Conservation (phyloP, 2,329 filamentous ascomycete genomes). For the Pseudogymnoascus sp. region DNA sequence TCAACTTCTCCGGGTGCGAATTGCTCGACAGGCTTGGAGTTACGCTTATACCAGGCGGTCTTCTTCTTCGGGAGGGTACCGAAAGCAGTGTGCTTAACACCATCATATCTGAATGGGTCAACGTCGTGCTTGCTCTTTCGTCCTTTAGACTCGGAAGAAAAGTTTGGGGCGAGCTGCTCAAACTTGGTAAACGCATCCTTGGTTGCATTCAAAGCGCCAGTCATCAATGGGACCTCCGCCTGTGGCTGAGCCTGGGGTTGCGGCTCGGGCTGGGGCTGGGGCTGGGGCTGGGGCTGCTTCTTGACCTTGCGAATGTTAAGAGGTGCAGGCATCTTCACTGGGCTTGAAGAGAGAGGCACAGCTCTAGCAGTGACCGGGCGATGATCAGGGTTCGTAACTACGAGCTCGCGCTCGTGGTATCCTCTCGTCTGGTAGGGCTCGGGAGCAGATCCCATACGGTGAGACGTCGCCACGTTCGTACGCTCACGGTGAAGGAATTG, state of each 20-base stretch:
- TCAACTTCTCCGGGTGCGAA: not conserved
- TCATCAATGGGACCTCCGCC: slow-evolving; percentile 12
- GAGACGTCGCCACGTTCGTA: slow-evolving; percentile 13
- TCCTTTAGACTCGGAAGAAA: not conserved
- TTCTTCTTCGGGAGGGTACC: slow-evolving; percentile 24
- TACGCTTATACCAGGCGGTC: slow-evolving; percentile 27
- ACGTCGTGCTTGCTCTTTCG: slow-evolving; percentile 16
- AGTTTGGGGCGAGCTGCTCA: not conserved
- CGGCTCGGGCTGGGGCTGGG: not conserved
- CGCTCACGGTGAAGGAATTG: slow-evolving; percentile 12
- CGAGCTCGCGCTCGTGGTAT: slow-evolving; percentile 10
- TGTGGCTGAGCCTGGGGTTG: not conserved
- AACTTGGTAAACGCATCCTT: not conserved
- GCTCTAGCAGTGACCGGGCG: not conserved
- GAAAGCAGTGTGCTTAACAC: slow-evolving; percentile 7
- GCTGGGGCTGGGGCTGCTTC: slow-evolving; percentile 17
- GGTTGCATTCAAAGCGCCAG: slow-evolving; percentile 9
- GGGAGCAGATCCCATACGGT: slow-evolving; percentile 25
- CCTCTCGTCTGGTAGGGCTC: slow-evolving; percentile 16
- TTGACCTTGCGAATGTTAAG: slow-evolving; percentile 23
- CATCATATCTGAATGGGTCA: slow-evolving; percentile 17
- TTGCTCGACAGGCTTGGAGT: slow-evolving; percentile 16
- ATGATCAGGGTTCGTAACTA: not conserved
- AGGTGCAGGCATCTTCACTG: slow-evolving; percentile 25
- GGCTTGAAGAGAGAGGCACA: slow-evolving; percentile 19